Base-by-base conservation (phyloP, 176 grass and related monocot species). In the Avena eriantha region DNA sequence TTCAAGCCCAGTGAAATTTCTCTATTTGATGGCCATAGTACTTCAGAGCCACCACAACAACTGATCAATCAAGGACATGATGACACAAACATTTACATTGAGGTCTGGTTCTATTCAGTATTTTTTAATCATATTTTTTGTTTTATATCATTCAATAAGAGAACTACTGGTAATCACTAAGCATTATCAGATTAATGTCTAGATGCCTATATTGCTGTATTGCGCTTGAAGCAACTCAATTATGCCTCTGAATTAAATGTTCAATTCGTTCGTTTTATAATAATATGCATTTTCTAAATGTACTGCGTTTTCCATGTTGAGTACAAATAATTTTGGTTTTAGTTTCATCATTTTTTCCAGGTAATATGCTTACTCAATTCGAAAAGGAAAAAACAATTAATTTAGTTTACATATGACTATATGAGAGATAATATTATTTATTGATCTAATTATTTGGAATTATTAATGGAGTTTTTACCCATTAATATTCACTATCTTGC, bases 401-500 rank as follows among this genome's bases (percentile, higher is more conserved):
- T 85, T 75, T 46, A 65, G 39, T 79, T 77, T 34, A 45, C n/a
- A 16, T 76, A 76, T 76, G 24, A 76, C 3, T 53, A 58, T 33
- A 18, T 49, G 63, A 18, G 23, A 33, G 58, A 78, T 3, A 34
- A 24, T 79, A 19, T 22, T 60, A 3, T 84, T n/a, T 89, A 45
- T 12, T 65, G 66, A 26, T 53, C 6, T 8, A 46, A 82, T 4
- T 71, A 57, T 78, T 33, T 58, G 47, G 66, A 23, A 26, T 59
- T 7, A 79, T 31, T 63, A 56, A n/a, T 53, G 47, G 7, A 51
- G 14, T 71, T 48, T 22, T 21, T 29, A 41, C 46, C n/a, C 31
- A 73, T 35, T 80, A 73, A 67, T 85, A 34, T 73, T 67, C n/a
- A 64, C 2, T 54, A 39, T 78, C 23, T 79, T 90, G 69, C 46